Base-by-base conservation (phyloP, 1,139 yeast genomes). In the Hanseniaspora sp. region DNA sequence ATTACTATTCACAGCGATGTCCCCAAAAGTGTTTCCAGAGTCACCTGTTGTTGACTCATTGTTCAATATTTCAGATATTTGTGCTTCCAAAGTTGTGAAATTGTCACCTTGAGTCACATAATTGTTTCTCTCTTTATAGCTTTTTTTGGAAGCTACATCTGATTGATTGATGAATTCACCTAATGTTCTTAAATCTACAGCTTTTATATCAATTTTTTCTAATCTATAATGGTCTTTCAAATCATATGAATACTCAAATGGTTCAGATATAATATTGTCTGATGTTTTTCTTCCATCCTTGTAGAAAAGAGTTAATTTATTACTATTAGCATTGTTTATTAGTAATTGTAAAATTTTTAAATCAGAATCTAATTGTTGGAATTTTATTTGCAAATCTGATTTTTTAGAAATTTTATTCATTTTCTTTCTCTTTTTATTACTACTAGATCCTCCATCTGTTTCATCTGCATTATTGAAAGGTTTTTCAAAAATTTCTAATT, bases 91-190 rank as follows among this genome's bases (percentile, higher is more conserved):
- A 64, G 80, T 79, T 59, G 71, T 73, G 56, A 80, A 73, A 62
- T 83, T 82, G 58, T 76, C 76, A 59, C 94, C 88, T 58, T 81
- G 79, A 6, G 81, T 74, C 3, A 83, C 75, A 33, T 77, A 73
- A 0, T 95, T 80, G 58, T 78, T 74, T 41, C 79, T 78, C 66
- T 90, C 97, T 55, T 75, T 78, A 66, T 88, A 92, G 33, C 71
- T 74, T 48, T 72, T 75, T 1, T 83, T 75, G 0, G 95, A 82
- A 1, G 95, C 88, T 3, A 79, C 65, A 69, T 86, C 95, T 11
- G 56, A 39, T 45, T 44, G 48, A 17, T 51, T 51, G 28, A 51
- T 15, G 28, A 18, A 46, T 35, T 46, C 49, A 13, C 49, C 49
- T n/a, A 46, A 28, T 4, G 46, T 43, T 23, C 45, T 51, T 15